These are phyloP conservation scores for Zancudomyces culisetae DNA, from an alignment of 371 early-diverging fungal species.

Conservation along the genomic window DNA sequence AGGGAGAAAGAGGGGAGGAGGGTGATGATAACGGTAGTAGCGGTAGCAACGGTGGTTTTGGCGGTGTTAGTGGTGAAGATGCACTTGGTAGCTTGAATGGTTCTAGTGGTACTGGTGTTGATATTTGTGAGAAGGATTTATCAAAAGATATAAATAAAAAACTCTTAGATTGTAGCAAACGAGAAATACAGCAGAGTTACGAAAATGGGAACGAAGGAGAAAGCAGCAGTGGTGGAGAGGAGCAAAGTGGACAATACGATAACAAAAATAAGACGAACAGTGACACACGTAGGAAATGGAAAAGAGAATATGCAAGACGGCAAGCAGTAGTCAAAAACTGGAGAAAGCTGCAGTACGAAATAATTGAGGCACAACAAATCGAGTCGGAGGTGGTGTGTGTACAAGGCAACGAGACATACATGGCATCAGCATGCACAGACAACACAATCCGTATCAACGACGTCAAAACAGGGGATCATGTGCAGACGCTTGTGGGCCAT, in stretches of 20 bases:
- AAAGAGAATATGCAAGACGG: conserved; percentile 66
- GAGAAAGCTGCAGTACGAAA: conserved; percentile 46
- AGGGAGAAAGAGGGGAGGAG: neutral
- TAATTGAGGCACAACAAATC: conserved; percentile 44
- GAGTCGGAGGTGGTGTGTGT: conserved; percentile 73
- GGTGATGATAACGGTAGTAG: neutral
- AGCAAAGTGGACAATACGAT: neutral
- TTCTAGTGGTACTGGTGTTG: neutral
- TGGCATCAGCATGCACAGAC: conserved; percentile 77
- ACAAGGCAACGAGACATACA: conserved; percentile 55
- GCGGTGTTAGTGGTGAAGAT: neutral
- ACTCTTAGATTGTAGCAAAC: neutral
- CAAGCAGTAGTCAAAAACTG: conserved; percentile 66
- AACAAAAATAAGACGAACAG: too few relatives aligned
- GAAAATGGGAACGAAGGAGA: neutral
- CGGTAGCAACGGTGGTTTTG: neutral
- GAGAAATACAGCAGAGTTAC: neutral
- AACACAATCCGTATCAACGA: conserved; percentile 65
- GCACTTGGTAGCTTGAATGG: neutral
- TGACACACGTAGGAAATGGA: conserved; percentile 32
- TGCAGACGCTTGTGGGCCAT: conserved; percentile 64
- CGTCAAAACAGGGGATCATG: conserved; percentile 46
- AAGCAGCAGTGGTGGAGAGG: neutral
- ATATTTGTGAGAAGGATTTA: neutral
- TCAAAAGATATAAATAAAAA: neutral